Evolutionary conservation across 208 protist species (phyloP), one percentile per base, ranked within the genome.

Genomic region (Trypanosoma brucei): DNA sequence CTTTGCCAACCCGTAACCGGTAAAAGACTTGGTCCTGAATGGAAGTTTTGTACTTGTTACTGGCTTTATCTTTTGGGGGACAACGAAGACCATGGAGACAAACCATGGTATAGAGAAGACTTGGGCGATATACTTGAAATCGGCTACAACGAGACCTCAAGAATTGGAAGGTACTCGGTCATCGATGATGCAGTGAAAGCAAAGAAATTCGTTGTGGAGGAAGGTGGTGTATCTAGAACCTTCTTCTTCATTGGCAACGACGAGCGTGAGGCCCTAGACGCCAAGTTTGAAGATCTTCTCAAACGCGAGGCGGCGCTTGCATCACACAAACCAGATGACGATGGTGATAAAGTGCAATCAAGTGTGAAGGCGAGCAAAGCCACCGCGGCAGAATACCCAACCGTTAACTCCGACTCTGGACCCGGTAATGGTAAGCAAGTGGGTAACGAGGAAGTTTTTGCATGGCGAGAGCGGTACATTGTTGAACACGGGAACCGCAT

Each of bases 1-100:
- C 65, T 94, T 33, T 78, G 81, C 39, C 73, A 82, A 57, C 84
- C 78, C 9, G 59, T 70, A 3, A 65, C 63, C 38, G 65, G 72
- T 6, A 85, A 79, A 39, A 67, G 72, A 36, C 59, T 90, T 22
- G 38, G 55, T 2, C 62, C 67, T 2, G 80, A 83, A 37, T 94
- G 88, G 86, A 83, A 72, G 55, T 30, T 49, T n/a, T 62, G 65
- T 56, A 81, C 64, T 42, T 84, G 78, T 63, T 70, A 73, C 45
- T 94, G 88, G 86, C 64, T 94, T 6, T 94, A 94, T 54, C 81
- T 81, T 33, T 75, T 87, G 5, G 70, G 85, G 51, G 69, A 72
- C 30, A 74, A 68, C 66, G 74, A 46, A 76, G 78, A 69, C 70
- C 76, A 40, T 67, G 79, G 49, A 7, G 9, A 40, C 30, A 31